Base-by-base conservation (phyloP, 352 stramenopile genomes). In the Phytophthora capsici region DNA sequence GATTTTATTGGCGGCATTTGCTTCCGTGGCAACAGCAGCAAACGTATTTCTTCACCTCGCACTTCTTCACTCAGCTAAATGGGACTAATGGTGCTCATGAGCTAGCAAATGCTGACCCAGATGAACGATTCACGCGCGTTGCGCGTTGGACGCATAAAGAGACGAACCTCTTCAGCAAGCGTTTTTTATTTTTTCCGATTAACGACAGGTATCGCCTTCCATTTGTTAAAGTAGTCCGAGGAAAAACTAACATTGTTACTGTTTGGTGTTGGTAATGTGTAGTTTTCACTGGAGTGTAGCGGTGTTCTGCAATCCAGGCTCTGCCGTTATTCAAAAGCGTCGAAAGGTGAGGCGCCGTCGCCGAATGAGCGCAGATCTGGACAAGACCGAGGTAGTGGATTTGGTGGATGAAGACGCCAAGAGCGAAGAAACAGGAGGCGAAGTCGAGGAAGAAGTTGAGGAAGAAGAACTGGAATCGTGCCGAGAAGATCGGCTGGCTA, bases 61-160 rank as follows among this genome's bases (percentile, higher is more conserved):
- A 98, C 71, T 99, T 99, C 55, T 98, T 97, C 76, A 96, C 95
- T 22, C 96, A 94, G 23, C 65, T 99, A 9, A 79, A 85, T 54
- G 78, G 91, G 1, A 77, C 57, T 3, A 77, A 77, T 13, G 73
- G 62, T 14, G 58, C 57, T 40, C 57, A 67, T 34, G 72, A 80
- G 32, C 36, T 73, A 47, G 41, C 57, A 25, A 61, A n/a, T 2
- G 19, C 66, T 14, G 65, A 71, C 19, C 58, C 75, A 1, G 73
- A 86, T 38, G 79, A 89, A 47, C 77, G 81, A 17, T 83, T 89
- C 43, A 63, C 69, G 6, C 73, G 83, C 40, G 78, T 92, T 13
- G 74, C 80, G 37, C 82, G 84, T 22, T 97, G 90, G 90, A 97
- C 90, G 4, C 88, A 93, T 51, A 91, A 87, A 49, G 81, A 89